A percentile compares a stretch with the other conserved stretches of the same genome.
Conservation (phyloP, 73 alveolate genomes). For the Breviolum minutum region DNA sequence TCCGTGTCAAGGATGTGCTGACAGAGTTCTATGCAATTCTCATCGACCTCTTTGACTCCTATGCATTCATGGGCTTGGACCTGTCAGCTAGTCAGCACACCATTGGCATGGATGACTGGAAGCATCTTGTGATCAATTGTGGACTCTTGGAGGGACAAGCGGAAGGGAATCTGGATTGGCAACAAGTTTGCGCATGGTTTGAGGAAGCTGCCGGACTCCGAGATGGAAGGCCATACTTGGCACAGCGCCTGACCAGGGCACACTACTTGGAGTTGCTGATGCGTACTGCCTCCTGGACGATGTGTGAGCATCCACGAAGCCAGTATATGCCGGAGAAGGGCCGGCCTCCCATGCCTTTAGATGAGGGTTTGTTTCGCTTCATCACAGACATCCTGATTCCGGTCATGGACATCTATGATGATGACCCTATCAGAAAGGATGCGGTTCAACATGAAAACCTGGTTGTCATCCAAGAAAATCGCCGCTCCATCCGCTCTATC, state of each 20-base stretch:
- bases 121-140: constrained; percentile 91
- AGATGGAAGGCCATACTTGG: constrained; percentile 94
- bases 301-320: constrained; percentile 87
- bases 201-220: constrained; percentile 93
- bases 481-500: constrained; percentile 91
- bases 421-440: constrained; percentile 84
- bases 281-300: constrained; percentile 93
- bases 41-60: constrained; percentile 85
- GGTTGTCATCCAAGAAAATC: constrained; percentile 83
- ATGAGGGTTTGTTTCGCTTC: constrained; percentile 92
- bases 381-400: constrained; percentile 89
- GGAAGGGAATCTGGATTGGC: constrained; percentile 79
- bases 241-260: constrained; percentile 86
- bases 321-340: constrained; percentile 91
- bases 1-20: constrained; percentile 94
- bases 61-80: constrained; percentile 94
- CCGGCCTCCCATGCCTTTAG: constrained; percentile 90
- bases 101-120: constrained; percentile 85
- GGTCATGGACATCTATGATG: constrained; percentile 94
- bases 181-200: constrained; percentile 78
- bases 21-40: constrained; percentile 90
- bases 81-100: constrained; percentile 94
- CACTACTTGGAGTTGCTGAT: constrained; percentile 92
- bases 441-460: constrained; percentile 91
- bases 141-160: constrained; percentile 88